Evolutionary conservation across 345 rosid species (phyloP), one percentile per base, ranked within the genome.

Genomic region (Bruguiera parviflora): DNA sequence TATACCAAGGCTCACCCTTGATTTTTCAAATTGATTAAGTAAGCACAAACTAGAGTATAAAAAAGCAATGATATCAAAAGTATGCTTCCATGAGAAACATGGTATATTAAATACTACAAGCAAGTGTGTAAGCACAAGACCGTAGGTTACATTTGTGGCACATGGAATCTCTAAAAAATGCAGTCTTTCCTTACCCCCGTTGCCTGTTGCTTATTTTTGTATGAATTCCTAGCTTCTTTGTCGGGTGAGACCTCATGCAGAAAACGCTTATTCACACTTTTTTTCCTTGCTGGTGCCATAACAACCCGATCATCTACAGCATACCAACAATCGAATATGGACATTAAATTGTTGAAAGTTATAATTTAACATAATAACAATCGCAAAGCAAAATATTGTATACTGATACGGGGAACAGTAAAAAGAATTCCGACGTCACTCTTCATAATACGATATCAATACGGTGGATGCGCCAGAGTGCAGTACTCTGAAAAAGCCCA

Each of bases 211-310:
- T 83, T 86, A 64, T 66, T 80, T 72, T 80, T 91, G 67, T 75
- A 85, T 27, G 94, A 84, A 65, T 66, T 87, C 43, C 82, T 79
- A 28, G 58, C 81, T 73, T 83, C 88, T 71, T 87, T 91, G 35
- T 77, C 86, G 20, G 94, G 92, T 15, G 92, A 88, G 24, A 73
- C 73, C 75, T 93, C 98, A 77, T 81, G 80, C 8, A 85, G 76
- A 74, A 82, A 84, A 58, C 92, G 90, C 79, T 85, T 91, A 77
- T 84, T 88, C 58, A 84, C 86, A 77, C 89, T 89, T 75, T 87
- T 91, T 80, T 94, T 94, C 75, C 85, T 88, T 5, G 85, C 28
- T 8, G 98, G 97, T 5, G 95, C 88, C 98, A 91, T 94, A 62
- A 74, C 28, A 63, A 65, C 58, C 47, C 60, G 56, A 58, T 80